phyloP scores from a whole-genome alignment of 2,329 filamentous ascomycete species.

The Xylariaceae sp. region DNA sequence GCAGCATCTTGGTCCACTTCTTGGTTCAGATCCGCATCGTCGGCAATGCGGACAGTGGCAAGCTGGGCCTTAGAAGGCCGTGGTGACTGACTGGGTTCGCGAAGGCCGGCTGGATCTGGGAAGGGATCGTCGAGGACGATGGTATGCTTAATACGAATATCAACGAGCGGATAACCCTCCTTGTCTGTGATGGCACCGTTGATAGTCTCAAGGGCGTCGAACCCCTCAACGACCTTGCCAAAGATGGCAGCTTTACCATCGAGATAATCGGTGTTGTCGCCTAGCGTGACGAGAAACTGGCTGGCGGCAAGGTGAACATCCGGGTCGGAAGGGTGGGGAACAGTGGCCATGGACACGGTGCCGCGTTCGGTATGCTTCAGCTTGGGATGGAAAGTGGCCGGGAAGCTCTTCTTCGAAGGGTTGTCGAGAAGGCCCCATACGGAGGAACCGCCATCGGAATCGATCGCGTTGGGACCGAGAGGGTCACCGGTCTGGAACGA shows the following conservation, averaged over 20 bases:
- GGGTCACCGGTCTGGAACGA: constrained; percentile 96
- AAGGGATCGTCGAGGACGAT: constrained; percentile 89
- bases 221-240: constrained; percentile 91
- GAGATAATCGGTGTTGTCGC: constrained; percentile 81
- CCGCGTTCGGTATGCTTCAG: constrained; percentile 84
- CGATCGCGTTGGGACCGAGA: constrained; percentile 73
- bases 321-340: constrained; percentile 66
- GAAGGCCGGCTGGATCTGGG: constrained; percentile 69
- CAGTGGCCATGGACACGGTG: constrained; percentile 97
- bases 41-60: constrained; percentile 83
- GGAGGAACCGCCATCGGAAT: constrained; percentile 87
- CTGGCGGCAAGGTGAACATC: constrained; percentile 79
- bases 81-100: constrained; percentile 74
- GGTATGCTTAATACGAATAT: constrained; percentile 92
- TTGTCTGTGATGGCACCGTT: constrained; percentile 85
- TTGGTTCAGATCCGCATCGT: constrained; percentile 77
- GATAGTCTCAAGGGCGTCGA: constrained; percentile 89
- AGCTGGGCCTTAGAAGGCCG: constrained; percentile 78
- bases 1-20: constrained; percentile 68
- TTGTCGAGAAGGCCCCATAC: constrained; percentile 82
- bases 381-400: constrained; percentile 78
- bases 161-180: constrained; percentile 79
- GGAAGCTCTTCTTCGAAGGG: constrained; percentile 68
- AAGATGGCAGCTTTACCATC: constrained; percentile 95
- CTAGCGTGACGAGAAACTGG: constrained; percentile 90